phyloP scores from a whole-genome alignment of 129 eudicot genomes.

The Centella asiatica region DNA sequence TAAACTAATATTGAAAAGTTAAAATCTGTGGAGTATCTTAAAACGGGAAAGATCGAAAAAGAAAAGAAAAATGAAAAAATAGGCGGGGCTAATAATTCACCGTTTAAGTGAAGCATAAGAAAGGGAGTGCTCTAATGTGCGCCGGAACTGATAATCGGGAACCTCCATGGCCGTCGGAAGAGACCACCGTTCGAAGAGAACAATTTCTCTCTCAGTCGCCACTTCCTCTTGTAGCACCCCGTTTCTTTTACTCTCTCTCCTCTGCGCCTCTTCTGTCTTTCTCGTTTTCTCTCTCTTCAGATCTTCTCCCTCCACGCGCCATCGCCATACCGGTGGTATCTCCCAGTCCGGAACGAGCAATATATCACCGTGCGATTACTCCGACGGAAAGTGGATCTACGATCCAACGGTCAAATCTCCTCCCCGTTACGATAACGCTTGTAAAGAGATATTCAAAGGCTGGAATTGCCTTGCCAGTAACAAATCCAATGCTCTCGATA shows the following conservation, averaged over 20 bases:
- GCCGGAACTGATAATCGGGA: neutral
- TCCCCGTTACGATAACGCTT: slow-evolving; percentile 56
- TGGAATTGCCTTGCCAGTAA: slow-evolving; percentile 77
- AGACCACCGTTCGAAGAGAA: slow-evolving; percentile 30
- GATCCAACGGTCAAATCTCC: slow-evolving; percentile 52
- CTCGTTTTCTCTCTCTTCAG: slow-evolving; percentile 45
- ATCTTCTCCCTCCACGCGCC: slow-evolving; percentile 24
- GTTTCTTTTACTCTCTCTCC: slow-evolving; percentile 41
- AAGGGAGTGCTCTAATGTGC: neutral
- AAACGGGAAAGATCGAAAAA: no score
- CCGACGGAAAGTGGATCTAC: slow-evolving; percentile 84
- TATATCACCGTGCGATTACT: slow-evolving; percentile 44
- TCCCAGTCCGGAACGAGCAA: neutral
- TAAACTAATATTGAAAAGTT: no score
- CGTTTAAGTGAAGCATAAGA: no score
- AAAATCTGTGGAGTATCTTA: no score
- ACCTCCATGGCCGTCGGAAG: slow-evolving; percentile 51
- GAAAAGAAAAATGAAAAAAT: neutral
- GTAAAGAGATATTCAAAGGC: slow-evolving; percentile 92
- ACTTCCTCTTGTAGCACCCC: slow-evolving; percentile 29
- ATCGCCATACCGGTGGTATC: slow-evolving; percentile 11
- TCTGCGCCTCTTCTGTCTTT: slow-evolving; percentile 41
- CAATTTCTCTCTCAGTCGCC: slow-evolving; percentile 8
- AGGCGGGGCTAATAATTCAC: no score
- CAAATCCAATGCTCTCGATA: slow-evolving; percentile 66